Conservation (phyloP, 1,139 yeast species). For the Protomyces pachydermus region DNA sequence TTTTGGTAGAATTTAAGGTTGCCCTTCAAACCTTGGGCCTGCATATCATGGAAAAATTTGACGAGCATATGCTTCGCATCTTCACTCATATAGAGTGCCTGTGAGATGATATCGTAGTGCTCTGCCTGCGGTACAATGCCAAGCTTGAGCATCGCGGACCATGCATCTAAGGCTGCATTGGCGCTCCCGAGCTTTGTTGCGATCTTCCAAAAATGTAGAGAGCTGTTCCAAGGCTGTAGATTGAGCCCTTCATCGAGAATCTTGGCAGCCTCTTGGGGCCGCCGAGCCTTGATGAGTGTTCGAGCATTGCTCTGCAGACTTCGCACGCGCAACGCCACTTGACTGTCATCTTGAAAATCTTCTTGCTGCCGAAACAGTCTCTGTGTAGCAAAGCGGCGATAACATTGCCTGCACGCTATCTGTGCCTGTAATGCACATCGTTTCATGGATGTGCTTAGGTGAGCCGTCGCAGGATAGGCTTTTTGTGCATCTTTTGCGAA, state of each 20-base stretch:
- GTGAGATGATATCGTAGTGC: conserved; percentile 23
- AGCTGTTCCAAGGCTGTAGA: conserved; percentile 11
- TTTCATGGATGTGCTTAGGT: neutral
- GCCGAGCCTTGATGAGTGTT: conserved; percentile 11
- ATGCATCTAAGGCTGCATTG: conserved; percentile 14
- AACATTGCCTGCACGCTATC: neutral
- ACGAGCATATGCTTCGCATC: conserved; percentile 6
- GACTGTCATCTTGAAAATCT: neutral
- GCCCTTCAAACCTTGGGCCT: neutral
- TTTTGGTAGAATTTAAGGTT: conserved; percentile 16
- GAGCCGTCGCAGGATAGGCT: no score
- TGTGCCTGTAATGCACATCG: neutral
- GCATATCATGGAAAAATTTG: conserved; percentile 5
- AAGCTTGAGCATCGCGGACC: conserved; percentile 10
- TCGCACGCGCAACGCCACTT: conserved; percentile 1
- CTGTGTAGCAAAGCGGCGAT: neutral
- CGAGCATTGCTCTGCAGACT: conserved; percentile 13
- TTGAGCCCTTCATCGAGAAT: conserved; percentile 17
- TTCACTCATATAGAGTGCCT: conserved; percentile 5
- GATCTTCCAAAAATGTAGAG: conserved; percentile 19
- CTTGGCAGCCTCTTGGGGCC: conserved; percentile 10
- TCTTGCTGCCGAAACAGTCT: neutral
- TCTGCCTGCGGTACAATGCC: conserved; percentile 7
- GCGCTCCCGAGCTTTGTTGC: conserved; percentile 19
- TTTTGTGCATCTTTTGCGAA: no score